phyloP scores from a whole-genome alignment of 371 early-diverging fungal genomes.

The Syncephalis plumigaleata region DNA sequence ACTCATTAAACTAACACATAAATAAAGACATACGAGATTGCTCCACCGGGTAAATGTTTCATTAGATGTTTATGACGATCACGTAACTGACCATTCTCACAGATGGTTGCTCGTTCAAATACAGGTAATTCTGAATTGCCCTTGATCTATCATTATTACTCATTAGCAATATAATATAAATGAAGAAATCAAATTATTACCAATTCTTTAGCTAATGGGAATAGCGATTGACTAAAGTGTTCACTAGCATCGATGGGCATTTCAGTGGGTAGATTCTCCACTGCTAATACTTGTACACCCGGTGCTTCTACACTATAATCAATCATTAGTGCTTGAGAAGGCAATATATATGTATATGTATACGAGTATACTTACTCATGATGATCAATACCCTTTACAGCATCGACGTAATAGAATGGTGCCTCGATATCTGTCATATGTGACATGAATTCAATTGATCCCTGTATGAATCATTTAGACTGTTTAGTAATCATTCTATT shows the following conservation, averaged over 20 bases:
- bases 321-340: background rate
- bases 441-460: constrained; percentile 84
- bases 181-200: constrained; percentile 19
- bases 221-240: constrained; percentile 74
- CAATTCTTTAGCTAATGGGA: constrained; percentile 64
- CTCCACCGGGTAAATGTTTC: constrained; percentile 14
- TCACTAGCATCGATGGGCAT: constrained; percentile 84
- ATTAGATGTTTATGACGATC: constrained; percentile 28
- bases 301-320: constrained; percentile 39
- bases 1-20: too few relatives aligned
- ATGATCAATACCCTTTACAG: constrained; percentile 47
- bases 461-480: constrained; percentile 18
- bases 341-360: background rate
- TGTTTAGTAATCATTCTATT: too few relatives aligned
- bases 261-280: constrained; percentile 93
- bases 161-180: constrained; percentile 7
- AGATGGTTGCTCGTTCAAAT: constrained; percentile 59
- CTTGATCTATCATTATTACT: constrained; percentile 15
- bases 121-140: constrained; percentile 49
- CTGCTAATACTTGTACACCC: constrained; percentile 88
- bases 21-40: too few relatives aligned
- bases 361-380: constrained; percentile 25
- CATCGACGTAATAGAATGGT: constrained; percentile 87
- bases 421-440: constrained; percentile 74
- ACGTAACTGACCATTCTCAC: constrained; percentile 45